phyloP scores from a whole-genome alignment of 2,329 filamentous ascomycete species.

The Bipolaris gigantea region DNA sequence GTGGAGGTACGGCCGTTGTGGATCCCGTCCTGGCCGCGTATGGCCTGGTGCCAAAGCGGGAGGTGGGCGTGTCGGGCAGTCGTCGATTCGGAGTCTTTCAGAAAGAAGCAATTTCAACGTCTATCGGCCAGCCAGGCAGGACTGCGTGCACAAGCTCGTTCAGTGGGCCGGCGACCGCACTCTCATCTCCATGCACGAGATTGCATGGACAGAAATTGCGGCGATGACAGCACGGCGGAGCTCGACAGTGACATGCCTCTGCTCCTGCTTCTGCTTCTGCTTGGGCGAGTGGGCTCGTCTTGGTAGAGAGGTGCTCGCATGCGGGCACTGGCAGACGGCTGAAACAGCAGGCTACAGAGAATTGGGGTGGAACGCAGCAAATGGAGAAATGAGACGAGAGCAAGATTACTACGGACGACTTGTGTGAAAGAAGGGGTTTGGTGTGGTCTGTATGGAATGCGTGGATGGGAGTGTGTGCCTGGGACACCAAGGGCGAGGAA shows the following conservation, averaged over 20 bases:
- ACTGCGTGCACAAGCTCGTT: conserved; percentile 21
- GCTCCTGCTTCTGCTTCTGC: conserved; percentile 13
- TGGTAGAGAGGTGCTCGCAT: conserved; percentile 4
- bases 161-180: conserved; percentile 27
- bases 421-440: background rate
- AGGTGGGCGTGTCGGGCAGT: conserved; percentile 15
- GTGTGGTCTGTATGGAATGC: background rate
- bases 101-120: conserved; percentile 18
- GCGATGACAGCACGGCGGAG: conserved; percentile 18
- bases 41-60: conserved; percentile 16
- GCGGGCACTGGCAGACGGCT: conserved; percentile 8
- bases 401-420: background rate
- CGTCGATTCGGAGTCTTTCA: conserved; percentile 19
- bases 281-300: conserved; percentile 17
- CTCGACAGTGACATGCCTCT: conserved; percentile 9
- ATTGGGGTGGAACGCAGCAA: background rate
- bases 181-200: conserved; percentile 6
- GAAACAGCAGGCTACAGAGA: conserved; percentile 1
- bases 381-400: background rate
- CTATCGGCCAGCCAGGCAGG: conserved; percentile 2
- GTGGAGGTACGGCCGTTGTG: conserved; percentile 36
- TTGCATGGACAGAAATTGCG: conserved; percentile 16
- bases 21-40: conserved; percentile 19
- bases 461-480: background rate
- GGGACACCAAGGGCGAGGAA: conserved; percentile 3